Percentiles rank a stretch among this genome's conserved stretches.
Conservation (phyloP, 1,139 yeast genomes). For the Scheffersomyces parashehatae region DNA sequence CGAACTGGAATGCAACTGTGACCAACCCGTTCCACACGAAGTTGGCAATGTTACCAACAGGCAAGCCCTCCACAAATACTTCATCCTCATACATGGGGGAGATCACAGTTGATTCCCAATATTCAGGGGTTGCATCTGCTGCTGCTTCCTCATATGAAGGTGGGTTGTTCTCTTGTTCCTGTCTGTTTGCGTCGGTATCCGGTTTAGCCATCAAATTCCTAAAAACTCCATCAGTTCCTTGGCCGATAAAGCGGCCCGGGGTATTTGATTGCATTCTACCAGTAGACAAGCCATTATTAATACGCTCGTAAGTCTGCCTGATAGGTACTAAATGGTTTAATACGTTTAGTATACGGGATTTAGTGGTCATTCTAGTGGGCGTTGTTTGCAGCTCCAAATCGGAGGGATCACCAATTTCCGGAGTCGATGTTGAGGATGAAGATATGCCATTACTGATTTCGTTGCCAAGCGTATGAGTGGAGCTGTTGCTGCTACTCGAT, state of each 20-base stretch:
- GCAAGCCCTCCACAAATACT: slow-evolving; percentile 90
- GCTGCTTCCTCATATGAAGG: slow-evolving; percentile 96
- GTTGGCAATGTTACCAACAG: slow-evolving; percentile 90
- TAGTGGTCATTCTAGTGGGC: slow-evolving; percentile 20
- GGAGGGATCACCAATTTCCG: slow-evolving; percentile 1
- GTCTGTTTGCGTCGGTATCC: slow-evolving; percentile 47
- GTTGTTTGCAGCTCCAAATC: slow-evolving; percentile 24
- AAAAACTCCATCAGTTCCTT: slow-evolving; percentile 87
- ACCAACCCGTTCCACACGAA: slow-evolving; percentile 89
- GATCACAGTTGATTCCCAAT: slow-evolving; percentile 90
- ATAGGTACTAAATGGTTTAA: slow-evolving; percentile 39
- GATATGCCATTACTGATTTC: too few relatives aligned
- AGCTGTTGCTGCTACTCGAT: neutral
- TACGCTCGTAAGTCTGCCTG: slow-evolving; percentile 46
- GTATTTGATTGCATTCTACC: slow-evolving; percentile 48
- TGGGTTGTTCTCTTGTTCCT: slow-evolving; percentile 56
- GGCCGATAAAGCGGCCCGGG: slow-evolving; percentile 51
- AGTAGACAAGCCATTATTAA: slow-evolving; percentile 43
- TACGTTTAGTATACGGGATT: slow-evolving; percentile 34
- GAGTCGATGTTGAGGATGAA: too few relatives aligned
- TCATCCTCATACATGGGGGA: slow-evolving; percentile 86
- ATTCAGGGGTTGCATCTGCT: slow-evolving; percentile 92
- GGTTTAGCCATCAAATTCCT: slow-evolving; percentile 89
- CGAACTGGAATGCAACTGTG: slow-evolving; percentile 86
- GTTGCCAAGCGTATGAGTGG: too few relatives aligned